Conservation (phyloP, 495 filamentous ascomycete species). For the Aspergillus wentii region DNA sequence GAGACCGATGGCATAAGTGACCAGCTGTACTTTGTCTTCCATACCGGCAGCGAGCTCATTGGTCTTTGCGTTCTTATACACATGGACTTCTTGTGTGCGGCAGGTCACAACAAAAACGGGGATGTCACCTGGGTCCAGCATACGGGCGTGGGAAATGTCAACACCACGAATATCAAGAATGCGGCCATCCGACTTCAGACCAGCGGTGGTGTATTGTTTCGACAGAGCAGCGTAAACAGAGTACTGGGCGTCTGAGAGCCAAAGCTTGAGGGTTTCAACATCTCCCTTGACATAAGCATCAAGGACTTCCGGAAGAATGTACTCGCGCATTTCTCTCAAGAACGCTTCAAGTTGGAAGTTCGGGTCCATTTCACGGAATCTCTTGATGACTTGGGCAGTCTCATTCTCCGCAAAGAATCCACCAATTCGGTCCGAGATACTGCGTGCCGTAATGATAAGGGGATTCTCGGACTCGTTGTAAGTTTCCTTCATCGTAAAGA, state of each 20-base stretch:
- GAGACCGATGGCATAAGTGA: constrained; percentile 95
- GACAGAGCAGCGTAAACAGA: constrained; percentile 90
- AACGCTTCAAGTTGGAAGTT: constrained; percentile 92
- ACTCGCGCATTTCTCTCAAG: constrained; percentile 90
- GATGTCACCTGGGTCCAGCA: constrained; percentile 94
- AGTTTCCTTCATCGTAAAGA: constrained; percentile 75
- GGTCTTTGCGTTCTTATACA: constrained; percentile 88
- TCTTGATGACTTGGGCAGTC: constrained; percentile 94
- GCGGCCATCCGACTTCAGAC: constrained; percentile 87
- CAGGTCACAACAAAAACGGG: constrained; percentile 96
- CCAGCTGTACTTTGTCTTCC: constrained; percentile 97
- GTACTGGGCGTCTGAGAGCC: constrained; percentile 93
- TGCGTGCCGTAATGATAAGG: constrained; percentile 84
- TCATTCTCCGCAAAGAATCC: constrained; percentile 99
- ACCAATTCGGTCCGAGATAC: constrained; percentile 85
- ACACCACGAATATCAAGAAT: constrained; percentile 94
- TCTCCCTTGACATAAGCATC: constrained; percentile 98
- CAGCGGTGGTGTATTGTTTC: constrained; percentile 89
- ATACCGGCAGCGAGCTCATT: constrained; percentile 90
- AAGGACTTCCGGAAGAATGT: constrained; percentile 94
- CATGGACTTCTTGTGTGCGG: constrained; percentile 96
- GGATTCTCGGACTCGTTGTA: constrained; percentile 98
- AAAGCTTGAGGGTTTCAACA: constrained; percentile 81
- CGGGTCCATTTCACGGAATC: constrained; percentile 95
- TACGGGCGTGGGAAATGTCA: constrained; percentile 80